Conservation (phyloP, 2,329 filamentous ascomycete species). For the Hysterium pulicare region DNA sequence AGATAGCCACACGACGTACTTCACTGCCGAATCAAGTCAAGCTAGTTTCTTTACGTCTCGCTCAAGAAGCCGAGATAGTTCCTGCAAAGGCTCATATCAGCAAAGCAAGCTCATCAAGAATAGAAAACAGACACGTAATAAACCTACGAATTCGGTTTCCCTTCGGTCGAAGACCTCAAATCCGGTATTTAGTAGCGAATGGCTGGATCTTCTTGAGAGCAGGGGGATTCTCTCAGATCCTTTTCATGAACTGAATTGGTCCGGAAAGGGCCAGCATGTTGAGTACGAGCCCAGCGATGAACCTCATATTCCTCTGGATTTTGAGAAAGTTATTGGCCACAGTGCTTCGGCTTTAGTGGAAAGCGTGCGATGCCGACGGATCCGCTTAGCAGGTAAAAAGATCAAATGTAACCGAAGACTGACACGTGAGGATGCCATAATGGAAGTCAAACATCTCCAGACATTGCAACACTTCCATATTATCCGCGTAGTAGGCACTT, state of each 20-base stretch:
- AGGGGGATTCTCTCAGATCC: too few relatives aligned
- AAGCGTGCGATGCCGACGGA: constrained; percentile 13
- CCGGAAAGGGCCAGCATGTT: constrained; percentile 11
- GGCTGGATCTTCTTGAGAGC: too few relatives aligned
- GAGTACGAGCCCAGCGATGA: constrained; percentile 10
- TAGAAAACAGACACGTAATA: too few relatives aligned
- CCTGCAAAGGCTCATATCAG: too few relatives aligned
- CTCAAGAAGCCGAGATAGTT: too few relatives aligned
- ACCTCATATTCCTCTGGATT: not conserved
- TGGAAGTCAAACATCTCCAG: constrained; percentile 18
- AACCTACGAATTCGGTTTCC: too few relatives aligned
- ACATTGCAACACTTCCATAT: constrained; percentile 17
- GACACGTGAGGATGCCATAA: constrained; percentile 15
- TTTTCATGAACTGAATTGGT: constrained; percentile 7
- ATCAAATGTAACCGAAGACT: constrained; percentile 11
- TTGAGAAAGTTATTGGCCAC: constrained; percentile 6
- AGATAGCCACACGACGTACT: too few relatives aligned
- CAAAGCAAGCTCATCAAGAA: too few relatives aligned
- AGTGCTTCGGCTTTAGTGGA: constrained; percentile 10
- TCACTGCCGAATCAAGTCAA: too few relatives aligned
- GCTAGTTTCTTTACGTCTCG: too few relatives aligned
- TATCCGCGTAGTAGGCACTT: constrained; percentile 18
- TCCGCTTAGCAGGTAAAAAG: constrained; percentile 19
- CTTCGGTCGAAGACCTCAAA: too few relatives aligned
- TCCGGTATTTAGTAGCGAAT: too few relatives aligned